Conservation (phyloP, 257 asterid species). For the Paulownia fortunei region DNA sequence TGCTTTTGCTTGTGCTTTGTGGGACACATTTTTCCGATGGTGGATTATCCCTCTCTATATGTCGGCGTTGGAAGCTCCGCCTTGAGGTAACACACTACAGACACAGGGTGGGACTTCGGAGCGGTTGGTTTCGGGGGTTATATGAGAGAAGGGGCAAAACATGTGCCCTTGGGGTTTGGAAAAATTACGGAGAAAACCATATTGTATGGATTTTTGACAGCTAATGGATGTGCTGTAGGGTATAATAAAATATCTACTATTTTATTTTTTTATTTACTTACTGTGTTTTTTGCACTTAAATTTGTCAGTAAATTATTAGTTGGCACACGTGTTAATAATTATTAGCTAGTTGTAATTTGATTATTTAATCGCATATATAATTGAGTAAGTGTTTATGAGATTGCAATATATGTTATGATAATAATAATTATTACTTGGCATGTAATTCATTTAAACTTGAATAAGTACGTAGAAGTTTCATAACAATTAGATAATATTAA, state of each 20-base stretch:
- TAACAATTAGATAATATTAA: neutral
- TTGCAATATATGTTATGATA: neutral
- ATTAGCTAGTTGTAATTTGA: slow-evolving; percentile 27
- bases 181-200: slow-evolving; percentile 34
- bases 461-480: neutral
- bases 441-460: no score
- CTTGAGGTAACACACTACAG: slow-evolving; percentile 22
- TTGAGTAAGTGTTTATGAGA: neutral
- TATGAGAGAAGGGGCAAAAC: slow-evolving; percentile 3
- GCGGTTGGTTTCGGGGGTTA: slow-evolving; percentile 19
- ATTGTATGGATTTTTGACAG: neutral
- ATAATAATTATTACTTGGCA: neutral
- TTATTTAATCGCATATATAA: neutral
- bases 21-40: slow-evolving; percentile 52
- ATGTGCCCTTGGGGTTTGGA: slow-evolving; percentile 20
- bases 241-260: neutral
- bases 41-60: slow-evolving; percentile 21
- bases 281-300: neutral
- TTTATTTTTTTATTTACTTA: neutral
- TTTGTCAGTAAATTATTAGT: slow-evolving; percentile 15
- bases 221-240: neutral
- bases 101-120: neutral
- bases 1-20: slow-evolving; percentile 62
- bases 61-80: slow-evolving; percentile 44
- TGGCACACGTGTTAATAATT: slow-evolving; percentile 31